phyloP scores from a whole-genome alignment of 176 grass and related monocot genomes.

The Triticum monococcum region DNA sequence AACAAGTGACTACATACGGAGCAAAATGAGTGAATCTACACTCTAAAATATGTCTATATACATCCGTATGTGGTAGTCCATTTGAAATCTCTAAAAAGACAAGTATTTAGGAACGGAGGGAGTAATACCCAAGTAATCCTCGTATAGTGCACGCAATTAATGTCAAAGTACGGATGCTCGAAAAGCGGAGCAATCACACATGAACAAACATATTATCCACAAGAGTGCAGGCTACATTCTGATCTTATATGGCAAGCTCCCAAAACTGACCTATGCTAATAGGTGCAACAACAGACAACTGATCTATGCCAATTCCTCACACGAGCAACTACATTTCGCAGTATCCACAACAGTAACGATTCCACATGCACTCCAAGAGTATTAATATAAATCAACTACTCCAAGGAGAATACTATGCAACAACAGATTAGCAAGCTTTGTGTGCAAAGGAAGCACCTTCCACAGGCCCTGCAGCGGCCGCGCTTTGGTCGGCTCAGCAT shows the following conservation, averaged over 20 bases:
- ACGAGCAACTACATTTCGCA: background rate
- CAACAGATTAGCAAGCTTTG: constrained; percentile 7
- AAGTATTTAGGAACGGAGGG: too few relatives aligned
- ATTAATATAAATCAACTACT: background rate
- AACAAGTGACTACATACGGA: too few relatives aligned
- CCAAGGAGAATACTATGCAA: background rate
- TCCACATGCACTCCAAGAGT: background rate
- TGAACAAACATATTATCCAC: background rate
- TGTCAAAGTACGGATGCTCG: background rate
- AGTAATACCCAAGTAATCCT: background rate
- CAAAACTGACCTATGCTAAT: background rate
- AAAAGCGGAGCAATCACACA: background rate
- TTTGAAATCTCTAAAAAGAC: too few relatives aligned
- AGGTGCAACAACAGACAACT: background rate
- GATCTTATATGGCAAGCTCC: background rate
- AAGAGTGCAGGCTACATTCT: background rate
- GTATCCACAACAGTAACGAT: background rate
- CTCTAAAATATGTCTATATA: too few relatives aligned
- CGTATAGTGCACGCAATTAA: background rate
- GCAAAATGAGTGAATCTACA: too few relatives aligned
- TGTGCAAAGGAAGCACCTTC: constrained; percentile 57
- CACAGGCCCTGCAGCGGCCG: constrained; percentile 64
- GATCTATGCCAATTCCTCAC: background rate
- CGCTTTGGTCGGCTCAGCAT: constrained; percentile 38
- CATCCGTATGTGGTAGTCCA: too few relatives aligned